Base-by-base conservation (phyloP, 1,284 basidiomycete genomes). In the Ganoderma boninense region DNA sequence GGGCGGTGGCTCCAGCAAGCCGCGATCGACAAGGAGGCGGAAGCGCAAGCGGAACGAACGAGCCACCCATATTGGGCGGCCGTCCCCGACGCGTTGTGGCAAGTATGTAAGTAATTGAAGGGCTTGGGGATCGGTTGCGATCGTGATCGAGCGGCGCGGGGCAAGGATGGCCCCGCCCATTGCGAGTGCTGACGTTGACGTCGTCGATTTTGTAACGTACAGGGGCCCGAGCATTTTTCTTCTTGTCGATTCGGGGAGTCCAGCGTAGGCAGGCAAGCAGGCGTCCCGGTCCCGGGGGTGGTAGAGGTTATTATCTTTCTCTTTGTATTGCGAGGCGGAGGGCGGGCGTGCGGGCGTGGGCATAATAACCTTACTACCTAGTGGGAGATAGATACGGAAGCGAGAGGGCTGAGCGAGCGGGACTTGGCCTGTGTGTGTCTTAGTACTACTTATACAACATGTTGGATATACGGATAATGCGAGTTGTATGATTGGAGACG, bases 371-470 rank as follows among this genome's bases (percentile, higher is more conserved):
- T 32, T 60, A 62, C 43, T 62, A 43, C 61, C 42, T 43, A 62
- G n/a, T 62, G 61, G 42, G 61, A 62, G 42, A 43, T 43, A 62
- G 42, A 46, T 46, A 62, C 42, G 40, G 44, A 40, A 44, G 40
- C 14, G 43, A 32, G 42, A 29, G 23, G 29, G 18, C 16, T 13
- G 40, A 61, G n/a, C 29, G 16, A 61, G 59, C 7, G 60, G 42
- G 59, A 61, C 11, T 11, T 5, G 3, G 29, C 29, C 29, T n/a
- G n/a, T 38, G 59, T 43, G 42, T 20, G 38, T 63, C 62, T 26
- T 63, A 35, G 23, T 49, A 38, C 62, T 46, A 64, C 29, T 52
- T 44, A 63, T 64, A 64, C 62, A 64, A 64, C 44, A 64, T 64
- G 32, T 52, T 40, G 62, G 32, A 64, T 52, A 52, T 62, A 64